phyloP scores from a whole-genome alignment of 2,329 filamentous ascomycete genomes.

The Arachnomyces sp. region DNA sequence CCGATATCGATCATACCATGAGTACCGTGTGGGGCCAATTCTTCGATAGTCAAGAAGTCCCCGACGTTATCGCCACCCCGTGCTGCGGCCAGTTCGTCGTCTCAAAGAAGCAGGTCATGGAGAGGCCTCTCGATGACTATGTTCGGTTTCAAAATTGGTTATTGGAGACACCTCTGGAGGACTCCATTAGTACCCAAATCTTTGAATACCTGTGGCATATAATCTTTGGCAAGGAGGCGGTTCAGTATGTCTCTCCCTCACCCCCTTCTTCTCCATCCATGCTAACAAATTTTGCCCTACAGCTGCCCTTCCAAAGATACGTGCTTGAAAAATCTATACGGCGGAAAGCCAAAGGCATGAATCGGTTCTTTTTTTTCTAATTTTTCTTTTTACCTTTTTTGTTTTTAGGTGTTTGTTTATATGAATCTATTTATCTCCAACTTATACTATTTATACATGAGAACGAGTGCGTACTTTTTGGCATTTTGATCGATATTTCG shows the following conservation, averaged over 20 bases:
- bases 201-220: slow-evolving; percentile 58
- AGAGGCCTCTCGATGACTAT: slow-evolving; percentile 43
- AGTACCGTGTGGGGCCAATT: slow-evolving; percentile 5
- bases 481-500: too few relatives aligned
- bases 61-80: slow-evolving; percentile 41
- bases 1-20: slow-evolving; percentile 4
- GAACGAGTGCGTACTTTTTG: too few relatives aligned
- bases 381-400: too few relatives aligned
- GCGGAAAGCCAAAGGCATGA: too few relatives aligned
- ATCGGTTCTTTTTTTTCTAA: too few relatives aligned
- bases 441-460: too few relatives aligned
- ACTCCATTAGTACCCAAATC: slow-evolving; percentile 48
- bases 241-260: slow-evolving; percentile 15
- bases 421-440: too few relatives aligned
- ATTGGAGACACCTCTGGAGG: slow-evolving; percentile 42
- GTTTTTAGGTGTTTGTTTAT: too few relatives aligned
- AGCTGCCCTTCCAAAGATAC: too few relatives aligned
- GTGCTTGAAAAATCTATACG: too few relatives aligned
- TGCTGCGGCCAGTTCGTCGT: slow-evolving; percentile 58
- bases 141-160: slow-evolving; percentile 49
- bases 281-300: too few relatives aligned
- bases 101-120: slow-evolving; percentile 42
- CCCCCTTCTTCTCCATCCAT: too few relatives aligned
- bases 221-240: slow-evolving; percentile 29
- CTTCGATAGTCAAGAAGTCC: slow-evolving; percentile 23